Evolutionary conservation across 768 basidiomycete species (phyloP).

Genomic region (Tricholoma furcatifolium): DNA sequence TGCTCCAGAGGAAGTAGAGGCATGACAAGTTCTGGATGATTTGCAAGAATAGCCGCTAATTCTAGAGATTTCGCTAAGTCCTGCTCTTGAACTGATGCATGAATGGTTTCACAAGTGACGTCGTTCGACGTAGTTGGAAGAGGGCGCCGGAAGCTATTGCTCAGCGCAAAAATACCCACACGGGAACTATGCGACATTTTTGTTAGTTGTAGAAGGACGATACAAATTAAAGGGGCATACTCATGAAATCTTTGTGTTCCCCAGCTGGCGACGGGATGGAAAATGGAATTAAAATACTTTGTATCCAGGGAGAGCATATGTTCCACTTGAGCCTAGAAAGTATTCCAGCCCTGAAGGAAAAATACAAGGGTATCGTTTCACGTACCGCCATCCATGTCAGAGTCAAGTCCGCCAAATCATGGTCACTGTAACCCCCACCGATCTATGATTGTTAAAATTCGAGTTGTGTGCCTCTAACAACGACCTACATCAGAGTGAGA

Average conservation of each 20-base stretch:
- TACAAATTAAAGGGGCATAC: constrained; percentile 36
- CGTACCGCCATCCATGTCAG: constrained; percentile 65
- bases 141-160: constrained; percentile 42
- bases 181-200: constrained; percentile 35
- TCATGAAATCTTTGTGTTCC: constrained; percentile 62
- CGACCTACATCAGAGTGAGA: constrained; percentile 39
- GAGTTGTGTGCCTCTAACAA: not conserved
- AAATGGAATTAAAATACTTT: constrained; percentile 47
- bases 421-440: constrained; percentile 67
- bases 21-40: constrained; percentile 43
- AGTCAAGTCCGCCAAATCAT: constrained; percentile 66
- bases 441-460: constrained; percentile 36
- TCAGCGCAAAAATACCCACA: constrained; percentile 53
- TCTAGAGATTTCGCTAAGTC: constrained; percentile 25
- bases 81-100: constrained; percentile 58
- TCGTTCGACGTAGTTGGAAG: constrained; percentile 44
- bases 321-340: constrained; percentile 51
- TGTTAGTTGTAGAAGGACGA: not conserved
- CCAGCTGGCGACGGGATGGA: constrained; percentile 56
- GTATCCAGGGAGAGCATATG: constrained; percentile 57
- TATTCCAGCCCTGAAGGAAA: not conserved
- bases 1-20: constrained; percentile 52
- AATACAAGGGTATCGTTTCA: constrained; percentile 1
- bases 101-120: constrained; percentile 58
- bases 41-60: constrained; percentile 33